Evolutionary conservation across 2,329 filamentous ascomycete genomes (phyloP), one percentile per base, ranked within the genome.

Genomic region (Sporothrix inflata): DNA sequence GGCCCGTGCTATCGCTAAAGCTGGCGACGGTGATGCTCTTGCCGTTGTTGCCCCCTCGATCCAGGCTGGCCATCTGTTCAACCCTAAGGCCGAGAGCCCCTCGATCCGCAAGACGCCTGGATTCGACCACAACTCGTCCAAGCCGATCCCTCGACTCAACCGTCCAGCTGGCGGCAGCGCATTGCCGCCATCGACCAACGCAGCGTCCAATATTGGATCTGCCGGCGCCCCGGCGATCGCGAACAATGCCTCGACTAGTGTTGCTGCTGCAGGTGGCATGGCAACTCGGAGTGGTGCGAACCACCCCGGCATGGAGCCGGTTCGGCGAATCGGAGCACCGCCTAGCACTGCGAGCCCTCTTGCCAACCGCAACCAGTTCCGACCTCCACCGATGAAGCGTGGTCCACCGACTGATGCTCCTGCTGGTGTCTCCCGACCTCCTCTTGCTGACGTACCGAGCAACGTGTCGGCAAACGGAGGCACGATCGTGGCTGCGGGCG

Each of bases 101-200:
- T 96, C 94, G 0, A 94, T 97, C 78, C 89, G 93, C 74, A 94
- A 95, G 79, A 98, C 95, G 0, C 92, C 92, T 0, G 94, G 94
- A 2, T 87, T 98, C 51, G 94, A 98, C 77, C 93, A 97, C 78
- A 89, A 83, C 27, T 91, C 89, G 69, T 94, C 92, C 4, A 90
- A 91, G 69, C 93, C 94, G 0, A 83, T 97, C 1, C 87, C 86
- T 4, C 87, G 86, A 74, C 85, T 69, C 30, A 55, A 45, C 40
- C 68, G 69, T 1, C 84, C 61, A 82, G 85, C 0, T 84, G 87
- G 74, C 87, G 19, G 53, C 24, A 30, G n/a, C 6, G 27, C 68
- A 72, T 77, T 72, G 74, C 79, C 76, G 74, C 71, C 47, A 80
- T 81, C 66, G 19, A 45, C 72, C 8, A 65, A 12, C n/a, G 71